Percentiles rank a stretch among this genome's conserved stretches.
These are phyloP conservation scores for Cyberlindnera veronae DNA, from an alignment of 805 yeast species.

Conservation along the genomic window DNA sequence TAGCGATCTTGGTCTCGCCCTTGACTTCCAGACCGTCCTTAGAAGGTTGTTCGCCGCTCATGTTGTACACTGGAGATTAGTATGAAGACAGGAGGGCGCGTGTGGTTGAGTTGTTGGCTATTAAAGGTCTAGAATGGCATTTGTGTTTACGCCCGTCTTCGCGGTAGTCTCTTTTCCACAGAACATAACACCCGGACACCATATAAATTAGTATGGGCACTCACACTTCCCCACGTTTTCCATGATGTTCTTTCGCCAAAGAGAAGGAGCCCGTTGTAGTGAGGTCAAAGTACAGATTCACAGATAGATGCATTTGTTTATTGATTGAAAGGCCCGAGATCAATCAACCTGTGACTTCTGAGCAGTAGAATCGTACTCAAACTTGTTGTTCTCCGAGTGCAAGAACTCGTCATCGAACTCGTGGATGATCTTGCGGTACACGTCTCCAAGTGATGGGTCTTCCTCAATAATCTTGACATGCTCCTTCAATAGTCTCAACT, in stretches of 20 bases:
- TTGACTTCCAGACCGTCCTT: conserved; percentile 27
- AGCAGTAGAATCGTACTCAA: conserved; percentile 10
- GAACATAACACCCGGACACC: background rate
- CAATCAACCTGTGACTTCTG: conserved; percentile 4
- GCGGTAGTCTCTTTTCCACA: background rate
- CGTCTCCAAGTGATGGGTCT: conserved; percentile 9
- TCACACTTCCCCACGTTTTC: background rate
- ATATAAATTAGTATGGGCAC: no score
- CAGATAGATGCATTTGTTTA: no score
- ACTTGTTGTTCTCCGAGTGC: conserved; percentile 11
- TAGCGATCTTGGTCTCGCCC: conserved; percentile 25
- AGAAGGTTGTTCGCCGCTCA: conserved; percentile 20
- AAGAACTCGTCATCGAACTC: conserved; percentile 24
- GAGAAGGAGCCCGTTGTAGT: no score
- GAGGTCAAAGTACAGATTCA: no score
- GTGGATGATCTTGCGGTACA: conserved; percentile 15
- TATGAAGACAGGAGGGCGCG: background rate
- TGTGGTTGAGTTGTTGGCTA: background rate
- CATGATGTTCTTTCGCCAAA: no score
- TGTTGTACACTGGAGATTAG: background rate
- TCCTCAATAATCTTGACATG: conserved; percentile 22
- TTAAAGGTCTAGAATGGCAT: background rate
- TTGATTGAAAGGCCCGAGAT: background rate
- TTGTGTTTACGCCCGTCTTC: background rate
- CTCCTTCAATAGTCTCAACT: conserved; percentile 10